These are phyloP conservation scores for Triticum monococcum DNA, from an alignment of 176 grass and related monocot genomes.

Conservation along the genomic window DNA sequence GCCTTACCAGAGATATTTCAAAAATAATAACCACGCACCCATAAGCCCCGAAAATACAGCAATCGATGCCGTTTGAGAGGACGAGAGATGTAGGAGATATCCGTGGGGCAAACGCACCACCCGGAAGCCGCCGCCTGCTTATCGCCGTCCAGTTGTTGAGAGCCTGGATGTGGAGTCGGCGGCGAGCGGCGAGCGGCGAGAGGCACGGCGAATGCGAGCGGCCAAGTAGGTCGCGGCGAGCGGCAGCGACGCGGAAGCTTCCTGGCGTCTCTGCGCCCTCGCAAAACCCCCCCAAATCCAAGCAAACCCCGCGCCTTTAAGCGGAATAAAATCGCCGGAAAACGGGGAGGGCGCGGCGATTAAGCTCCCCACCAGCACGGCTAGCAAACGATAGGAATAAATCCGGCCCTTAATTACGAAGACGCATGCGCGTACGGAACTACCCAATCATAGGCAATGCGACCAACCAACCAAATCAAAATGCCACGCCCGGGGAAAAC, in stretches of 20 bases:
- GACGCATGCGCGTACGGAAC: neutral
- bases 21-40: neutral
- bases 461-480: slow-evolving; percentile 5
- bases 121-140: neutral
- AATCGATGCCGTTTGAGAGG: neutral
- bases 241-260: neutral
- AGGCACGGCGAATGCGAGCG: neutral
- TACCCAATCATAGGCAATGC: neutral
- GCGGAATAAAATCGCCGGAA: neutral
- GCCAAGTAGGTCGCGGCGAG: neutral
- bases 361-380: neutral
- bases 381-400: neutral
- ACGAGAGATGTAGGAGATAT: neutral
- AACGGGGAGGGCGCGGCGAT: neutral
- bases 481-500: neutral
- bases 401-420: neutral
- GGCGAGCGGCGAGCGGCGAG: neutral
- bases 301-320: neutral
- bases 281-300: neutral
- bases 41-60: neutral
- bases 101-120: neutral
- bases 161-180: neutral
- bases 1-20: neutral
- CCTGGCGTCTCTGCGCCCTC: neutral
- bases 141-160: neutral